These are phyloP conservation scores for Emergomyces africanus DNA, from an alignment of 2,329 filamentous ascomycete genomes.

Conservation along the genomic window DNA sequence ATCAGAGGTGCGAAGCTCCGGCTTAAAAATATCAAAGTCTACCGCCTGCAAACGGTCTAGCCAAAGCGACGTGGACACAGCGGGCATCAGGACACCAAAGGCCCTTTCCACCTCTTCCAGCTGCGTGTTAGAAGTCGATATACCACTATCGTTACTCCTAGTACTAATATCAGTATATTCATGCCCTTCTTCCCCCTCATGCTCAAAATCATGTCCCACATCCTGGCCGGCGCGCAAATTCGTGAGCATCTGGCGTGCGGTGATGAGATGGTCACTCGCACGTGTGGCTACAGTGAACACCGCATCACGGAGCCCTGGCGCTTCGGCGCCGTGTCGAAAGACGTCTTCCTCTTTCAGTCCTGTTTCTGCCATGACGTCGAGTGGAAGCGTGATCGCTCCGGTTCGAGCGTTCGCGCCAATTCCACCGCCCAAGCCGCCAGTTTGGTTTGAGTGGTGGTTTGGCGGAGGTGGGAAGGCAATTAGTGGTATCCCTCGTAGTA, in stretches of 20 bases:
- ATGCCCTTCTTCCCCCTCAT: slow-evolving; percentile 62
- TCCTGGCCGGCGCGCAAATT: slow-evolving; percentile 61
- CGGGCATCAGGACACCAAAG: slow-evolving; percentile 71
- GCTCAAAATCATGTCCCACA: slow-evolving; percentile 79
- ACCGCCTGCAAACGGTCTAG: slow-evolving; percentile 61
- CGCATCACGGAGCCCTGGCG: slow-evolving; percentile 71
- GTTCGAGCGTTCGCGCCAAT: slow-evolving; percentile 31
- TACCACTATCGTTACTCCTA: slow-evolving; percentile 28
- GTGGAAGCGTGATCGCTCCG: slow-evolving; percentile 62
- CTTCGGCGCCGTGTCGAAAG: slow-evolving; percentile 64
- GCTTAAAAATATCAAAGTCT: slow-evolving; percentile 71
- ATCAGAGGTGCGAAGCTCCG: slow-evolving; percentile 49
- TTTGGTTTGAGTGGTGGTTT: slow-evolving; percentile 41
- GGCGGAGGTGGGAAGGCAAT: slow-evolving; percentile 64
- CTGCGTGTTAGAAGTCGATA: slow-evolving; percentile 12
- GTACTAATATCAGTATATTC: slow-evolving; percentile 32
- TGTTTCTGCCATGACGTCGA: slow-evolving; percentile 77
- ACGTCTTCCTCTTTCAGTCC: slow-evolving; percentile 82
- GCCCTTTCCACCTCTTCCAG: slow-evolving; percentile 48
- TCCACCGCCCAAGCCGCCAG: slow-evolving; percentile 26
- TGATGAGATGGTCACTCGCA: slow-evolving; percentile 92
- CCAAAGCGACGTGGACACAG: slow-evolving; percentile 65
- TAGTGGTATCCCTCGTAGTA: slow-evolving; percentile 76
- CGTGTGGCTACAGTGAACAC: slow-evolving; percentile 86
- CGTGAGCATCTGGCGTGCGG: slow-evolving; percentile 79